phyloP scores from a whole-genome alignment of 2,329 filamentous ascomycete genomes.

The Botryotinia calthae region DNA sequence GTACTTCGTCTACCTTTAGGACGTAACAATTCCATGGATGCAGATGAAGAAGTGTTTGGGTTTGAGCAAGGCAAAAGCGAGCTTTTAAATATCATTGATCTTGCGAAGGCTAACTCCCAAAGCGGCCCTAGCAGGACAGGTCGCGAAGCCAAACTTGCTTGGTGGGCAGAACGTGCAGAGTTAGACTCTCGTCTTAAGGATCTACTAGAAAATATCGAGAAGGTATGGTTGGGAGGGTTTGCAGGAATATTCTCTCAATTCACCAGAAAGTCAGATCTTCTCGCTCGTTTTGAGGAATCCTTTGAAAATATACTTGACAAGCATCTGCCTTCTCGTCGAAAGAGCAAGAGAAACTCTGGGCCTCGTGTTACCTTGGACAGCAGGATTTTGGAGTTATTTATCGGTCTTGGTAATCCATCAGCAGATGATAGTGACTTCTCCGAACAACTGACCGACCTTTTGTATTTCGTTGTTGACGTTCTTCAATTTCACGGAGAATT shows the following conservation, averaged over 20 bases:
- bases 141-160: conserved; percentile 73
- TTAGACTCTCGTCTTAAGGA: conserved; percentile 75
- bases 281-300: conserved; percentile 72
- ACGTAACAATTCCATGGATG: conserved; percentile 75
- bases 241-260: conserved; percentile 87
- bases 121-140: conserved; percentile 66
- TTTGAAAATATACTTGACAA: conserved; percentile 80
- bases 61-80: conserved; percentile 79
- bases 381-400: conserved; percentile 80
- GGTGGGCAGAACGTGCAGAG: conserved; percentile 84
- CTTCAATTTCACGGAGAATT: conserved; percentile 94
- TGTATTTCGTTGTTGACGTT: conserved; percentile 96
- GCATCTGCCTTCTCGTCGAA: conserved; percentile 78
- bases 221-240: conserved; percentile 94
- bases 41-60: conserved; percentile 76
- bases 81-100: conserved; percentile 75
- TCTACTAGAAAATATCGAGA: conserved; percentile 81
- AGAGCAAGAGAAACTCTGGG: conserved; percentile 52
- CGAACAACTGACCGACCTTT: conserved; percentile 82
- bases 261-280: conserved; percentile 56
- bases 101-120: conserved; percentile 83
- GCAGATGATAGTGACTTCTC: conserved; percentile 72
- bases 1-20: conserved; percentile 82
- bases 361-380: conserved; percentile 53
- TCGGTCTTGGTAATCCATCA: conserved; percentile 74